Conservation (phyloP, 2,329 filamentous ascomycete genomes). For the Ophiostoma ips region DNA sequence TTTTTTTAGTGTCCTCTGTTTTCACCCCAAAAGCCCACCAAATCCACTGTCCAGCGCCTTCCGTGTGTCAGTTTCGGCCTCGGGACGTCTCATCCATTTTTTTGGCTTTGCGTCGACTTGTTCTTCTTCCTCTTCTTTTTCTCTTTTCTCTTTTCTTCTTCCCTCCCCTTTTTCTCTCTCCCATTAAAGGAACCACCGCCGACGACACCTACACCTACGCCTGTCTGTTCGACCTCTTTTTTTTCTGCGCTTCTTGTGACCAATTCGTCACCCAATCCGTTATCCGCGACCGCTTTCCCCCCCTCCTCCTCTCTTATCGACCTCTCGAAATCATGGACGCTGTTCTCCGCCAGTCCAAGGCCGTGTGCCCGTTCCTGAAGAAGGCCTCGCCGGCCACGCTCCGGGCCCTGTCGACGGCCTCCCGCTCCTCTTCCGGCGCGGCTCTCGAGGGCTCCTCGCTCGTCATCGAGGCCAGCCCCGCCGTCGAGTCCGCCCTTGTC, state of each 20-base stretch:
- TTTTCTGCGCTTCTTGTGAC: neutral
- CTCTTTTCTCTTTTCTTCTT: neutral
- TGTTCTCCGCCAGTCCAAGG: conserved; percentile 85
- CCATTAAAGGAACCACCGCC: neutral
- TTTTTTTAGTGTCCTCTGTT: neutral
- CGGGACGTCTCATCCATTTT: neutral
- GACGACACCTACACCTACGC: neutral
- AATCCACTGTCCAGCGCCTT: neutral
- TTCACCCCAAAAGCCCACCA: neutral
- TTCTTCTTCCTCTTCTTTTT: neutral
- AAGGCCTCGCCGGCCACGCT: conserved; percentile 85
- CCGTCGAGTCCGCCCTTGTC: neutral
- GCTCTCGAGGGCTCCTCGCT: conserved; percentile 24
- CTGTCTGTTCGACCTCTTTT: neutral
- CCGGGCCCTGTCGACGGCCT: conserved; percentile 71
- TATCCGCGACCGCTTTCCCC: neutral
- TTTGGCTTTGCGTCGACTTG: neutral
- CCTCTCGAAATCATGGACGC: conserved; percentile 72
- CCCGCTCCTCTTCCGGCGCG: conserved; percentile 32
- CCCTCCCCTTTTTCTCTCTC: neutral
- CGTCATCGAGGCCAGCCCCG: conserved; percentile 9
- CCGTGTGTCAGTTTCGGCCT: neutral
- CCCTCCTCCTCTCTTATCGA: no score
- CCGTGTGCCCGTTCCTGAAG: conserved; percentile 95
- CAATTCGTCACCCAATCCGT: neutral